These are phyloP conservation scores for Beauveria asiatica DNA, from an alignment of 2,329 filamentous ascomycete genomes.

Conservation along the genomic window DNA sequence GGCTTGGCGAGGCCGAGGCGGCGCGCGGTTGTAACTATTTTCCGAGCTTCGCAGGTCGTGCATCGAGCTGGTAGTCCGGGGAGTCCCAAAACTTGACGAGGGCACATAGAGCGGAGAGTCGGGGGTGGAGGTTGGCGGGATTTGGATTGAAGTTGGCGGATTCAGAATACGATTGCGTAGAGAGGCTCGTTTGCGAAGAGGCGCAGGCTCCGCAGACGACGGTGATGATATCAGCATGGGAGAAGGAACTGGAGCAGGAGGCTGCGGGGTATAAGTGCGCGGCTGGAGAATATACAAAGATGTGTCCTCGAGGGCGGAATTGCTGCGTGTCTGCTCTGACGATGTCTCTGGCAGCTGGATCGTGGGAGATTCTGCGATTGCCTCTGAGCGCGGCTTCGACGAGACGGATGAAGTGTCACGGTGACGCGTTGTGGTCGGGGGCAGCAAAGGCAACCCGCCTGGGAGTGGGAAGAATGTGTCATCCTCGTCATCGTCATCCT, in stretches of 20 bases:
- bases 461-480: slow-evolving; percentile 9
- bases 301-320: slow-evolving; percentile 22
- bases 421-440: neutral
- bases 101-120: slow-evolving; percentile 18
- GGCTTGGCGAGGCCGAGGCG: neutral
- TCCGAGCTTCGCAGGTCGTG: slow-evolving; percentile 9
- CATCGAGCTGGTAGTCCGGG: slow-evolving; percentile 15
- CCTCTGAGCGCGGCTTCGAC: slow-evolving; percentile 1
- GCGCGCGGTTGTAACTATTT: neutral
- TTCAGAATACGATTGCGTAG: slow-evolving; percentile 44
- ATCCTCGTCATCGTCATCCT: slow-evolving; percentile 5
- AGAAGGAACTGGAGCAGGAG: slow-evolving; percentile 38
- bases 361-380: neutral
- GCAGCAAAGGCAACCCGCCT: slow-evolving; percentile 8
- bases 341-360: neutral
- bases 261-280: slow-evolving; percentile 47
- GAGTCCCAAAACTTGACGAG: slow-evolving; percentile 26
- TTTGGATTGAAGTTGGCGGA: slow-evolving; percentile 44
- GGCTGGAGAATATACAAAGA: slow-evolving; percentile 47
- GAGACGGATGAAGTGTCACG: neutral
- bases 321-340: neutral
- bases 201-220: slow-evolving; percentile 13
- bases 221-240: slow-evolving; percentile 29
- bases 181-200: slow-evolving; percentile 34
- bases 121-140: slow-evolving; percentile 31